Conservation (phyloP, 768 basidiomycete genomes). For the Tricholoma terreum region DNA sequence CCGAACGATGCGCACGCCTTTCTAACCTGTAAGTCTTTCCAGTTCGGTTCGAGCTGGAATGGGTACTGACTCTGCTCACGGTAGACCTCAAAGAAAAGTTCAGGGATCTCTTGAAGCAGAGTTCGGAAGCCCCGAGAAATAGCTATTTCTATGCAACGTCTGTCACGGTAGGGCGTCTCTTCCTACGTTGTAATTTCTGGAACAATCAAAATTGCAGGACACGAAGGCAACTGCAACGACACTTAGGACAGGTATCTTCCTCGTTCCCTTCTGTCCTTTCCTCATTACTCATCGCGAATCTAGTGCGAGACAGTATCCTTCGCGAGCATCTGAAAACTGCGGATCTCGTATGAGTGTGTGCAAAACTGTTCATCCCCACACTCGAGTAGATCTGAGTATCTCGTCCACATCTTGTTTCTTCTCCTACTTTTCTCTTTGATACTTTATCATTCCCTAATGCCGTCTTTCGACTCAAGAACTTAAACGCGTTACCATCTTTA, state of each 20-base stretch:
- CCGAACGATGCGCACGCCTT: slow-evolving; percentile 54
- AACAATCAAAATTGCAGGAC: slow-evolving; percentile 34
- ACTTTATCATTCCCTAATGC: too few species aligned
- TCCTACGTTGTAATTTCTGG: background rate
- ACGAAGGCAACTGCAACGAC: slow-evolving; percentile 54
- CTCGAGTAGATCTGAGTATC: too few species aligned
- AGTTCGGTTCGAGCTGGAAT: slow-evolving; percentile 7
- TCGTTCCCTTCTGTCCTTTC: background rate
- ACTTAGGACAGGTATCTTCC: slow-evolving; percentile 43
- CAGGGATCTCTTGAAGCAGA: slow-evolving; percentile 48
- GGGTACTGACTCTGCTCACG: background rate
- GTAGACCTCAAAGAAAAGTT: slow-evolving; percentile 43
- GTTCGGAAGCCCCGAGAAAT: slow-evolving; percentile 45
- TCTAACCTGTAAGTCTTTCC: slow-evolving; percentile 49
- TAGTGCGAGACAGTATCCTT: slow-evolving; percentile 55
- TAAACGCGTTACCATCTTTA: too few species aligned
- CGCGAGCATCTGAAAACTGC: slow-evolving; percentile 48
- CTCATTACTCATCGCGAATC: background rate
- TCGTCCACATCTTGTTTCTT: too few species aligned
- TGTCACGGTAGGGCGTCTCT: slow-evolving; percentile 46
- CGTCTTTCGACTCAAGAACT: too few species aligned
- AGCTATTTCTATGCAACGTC: slow-evolving; percentile 61
- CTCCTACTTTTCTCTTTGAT: too few species aligned
- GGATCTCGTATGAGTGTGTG: slow-evolving; percentile 17
- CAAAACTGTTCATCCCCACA: too few species aligned